These are phyloP conservation scores for Boletus rufocinnamomeus DNA, from an alignment of 768 basidiomycete species.

Conservation along the genomic window DNA sequence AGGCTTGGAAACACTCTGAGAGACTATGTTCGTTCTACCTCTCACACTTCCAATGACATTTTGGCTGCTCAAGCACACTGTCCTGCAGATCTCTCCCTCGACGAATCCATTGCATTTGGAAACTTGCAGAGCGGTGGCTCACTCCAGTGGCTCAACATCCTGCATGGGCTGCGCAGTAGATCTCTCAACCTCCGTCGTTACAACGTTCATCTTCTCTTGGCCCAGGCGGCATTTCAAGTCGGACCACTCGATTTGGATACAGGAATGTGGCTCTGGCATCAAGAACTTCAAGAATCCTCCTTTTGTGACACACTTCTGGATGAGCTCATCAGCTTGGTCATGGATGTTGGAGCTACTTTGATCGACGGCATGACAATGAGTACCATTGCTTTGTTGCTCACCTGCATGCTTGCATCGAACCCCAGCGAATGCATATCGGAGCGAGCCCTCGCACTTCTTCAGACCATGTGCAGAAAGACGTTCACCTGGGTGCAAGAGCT, in stretches of 20 bases:
- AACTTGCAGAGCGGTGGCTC: too few species aligned
- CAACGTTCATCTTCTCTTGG: too few species aligned
- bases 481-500: too few species aligned
- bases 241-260: conserved; percentile 25
- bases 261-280: too few species aligned
- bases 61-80: neutral
- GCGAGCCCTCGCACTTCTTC: neutral
- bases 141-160: too few species aligned
- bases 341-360: neutral
- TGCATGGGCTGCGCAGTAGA: too few species aligned
- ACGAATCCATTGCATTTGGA: too few species aligned
- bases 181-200: too few species aligned
- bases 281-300: too few species aligned
- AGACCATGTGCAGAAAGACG: neutral
- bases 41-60: neutral
- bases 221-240: neutral
- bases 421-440: neutral
- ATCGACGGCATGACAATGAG: conserved; percentile 30
- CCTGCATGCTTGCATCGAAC: neutral
- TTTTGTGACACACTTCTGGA: too few species aligned
- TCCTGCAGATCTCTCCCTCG: too few species aligned
- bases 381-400: conserved; percentile 33
- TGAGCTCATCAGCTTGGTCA: neutral
- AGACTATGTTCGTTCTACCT: neutral
- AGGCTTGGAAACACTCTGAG: neutral